A percentile compares a stretch with the other conserved stretches of the same genome.
These are phyloP conservation scores for Apiotrichum mycotoxinovorans DNA, from an alignment of 1,284 basidiomycete genomes.

Conservation along the genomic window DNA sequence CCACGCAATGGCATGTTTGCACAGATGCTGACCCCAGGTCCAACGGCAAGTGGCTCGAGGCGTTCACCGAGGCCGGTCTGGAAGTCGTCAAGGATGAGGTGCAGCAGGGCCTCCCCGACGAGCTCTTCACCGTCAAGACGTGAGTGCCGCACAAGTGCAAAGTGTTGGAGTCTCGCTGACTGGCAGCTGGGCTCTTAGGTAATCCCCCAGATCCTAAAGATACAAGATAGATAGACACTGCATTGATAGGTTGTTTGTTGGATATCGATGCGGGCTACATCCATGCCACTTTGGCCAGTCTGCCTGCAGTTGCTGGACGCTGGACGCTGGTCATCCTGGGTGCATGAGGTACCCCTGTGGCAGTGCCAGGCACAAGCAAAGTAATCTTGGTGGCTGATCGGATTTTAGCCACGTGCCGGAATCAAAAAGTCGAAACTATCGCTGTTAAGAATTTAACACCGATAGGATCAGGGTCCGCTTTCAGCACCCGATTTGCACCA, in stretches of 20 bases:
- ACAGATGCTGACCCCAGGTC: conserved; percentile 57
- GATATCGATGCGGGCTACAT: no score
- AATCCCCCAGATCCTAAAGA: neutral
- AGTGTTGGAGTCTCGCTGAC: conserved; percentile 10
- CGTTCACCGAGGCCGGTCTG: conserved; percentile 68
- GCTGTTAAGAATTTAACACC: neutral
- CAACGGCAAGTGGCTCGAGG: conserved; percentile 70
- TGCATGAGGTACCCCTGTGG: no score
- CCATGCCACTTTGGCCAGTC: no score
- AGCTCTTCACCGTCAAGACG: conserved; percentile 80
- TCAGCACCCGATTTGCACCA: neutral
- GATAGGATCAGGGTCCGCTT: neutral
- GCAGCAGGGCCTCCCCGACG: conserved; percentile 67
- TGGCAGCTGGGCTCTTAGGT: conserved; percentile 27
- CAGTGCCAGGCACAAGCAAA: no score
- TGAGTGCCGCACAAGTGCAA: conserved; percentile 48
- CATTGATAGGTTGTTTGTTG: neutral
- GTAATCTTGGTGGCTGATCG: no score
- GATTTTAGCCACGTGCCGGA: no score
- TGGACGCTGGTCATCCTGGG: no score
- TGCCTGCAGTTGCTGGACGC: no score
- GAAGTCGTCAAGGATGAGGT: conserved; percentile 64
- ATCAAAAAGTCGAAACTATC: neutral
- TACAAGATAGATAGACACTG: neutral
- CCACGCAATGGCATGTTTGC: neutral